Evolutionary conservation across 345 rosid species (phyloP).

Genomic region (Populus euphratica): DNA sequence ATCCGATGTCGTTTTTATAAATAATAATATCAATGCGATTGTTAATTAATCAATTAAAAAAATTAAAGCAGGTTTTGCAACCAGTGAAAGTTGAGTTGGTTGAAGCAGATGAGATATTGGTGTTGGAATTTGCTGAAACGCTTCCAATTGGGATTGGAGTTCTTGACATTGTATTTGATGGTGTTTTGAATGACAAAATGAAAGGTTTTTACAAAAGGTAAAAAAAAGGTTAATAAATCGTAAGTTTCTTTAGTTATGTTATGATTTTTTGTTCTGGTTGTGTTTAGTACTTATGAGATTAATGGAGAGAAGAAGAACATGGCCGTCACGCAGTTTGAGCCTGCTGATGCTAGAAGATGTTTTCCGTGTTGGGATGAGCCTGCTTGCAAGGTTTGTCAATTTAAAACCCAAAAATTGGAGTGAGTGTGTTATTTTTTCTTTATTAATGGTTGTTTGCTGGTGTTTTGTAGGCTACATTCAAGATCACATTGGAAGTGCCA

Average conservation of each 20-base stretch:
- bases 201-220: conserved; percentile 93
- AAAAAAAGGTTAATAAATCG: too few species aligned
- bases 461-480: conserved; percentile 73
- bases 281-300: conserved; percentile 61
- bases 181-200: conserved; percentile 75
- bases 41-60: background rate
- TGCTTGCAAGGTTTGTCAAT: conserved; percentile 67
- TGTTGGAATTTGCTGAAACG: conserved; percentile 62
- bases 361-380: conserved; percentile 99
- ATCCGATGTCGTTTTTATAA: background rate
- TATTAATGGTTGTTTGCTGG: conserved; percentile 13
- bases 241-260: too few species aligned
- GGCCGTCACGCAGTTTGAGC: conserved; percentile 99
- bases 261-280: background rate
- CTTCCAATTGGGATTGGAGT: conserved; percentile 73
- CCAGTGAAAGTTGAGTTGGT: conserved; percentile 48
- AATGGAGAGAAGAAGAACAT: conserved; percentile 90
- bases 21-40: background rate
- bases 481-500: conserved; percentile 84
- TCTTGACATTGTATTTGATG: conserved; percentile 54
- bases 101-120: conserved; percentile 71
- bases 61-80: conserved; percentile 40
- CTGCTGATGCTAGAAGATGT: conserved; percentile 90
- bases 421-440: background rate
- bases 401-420: background rate